Conservation (phyloP, 768 basidiomycete genomes). For the Mycena rosella region DNA sequence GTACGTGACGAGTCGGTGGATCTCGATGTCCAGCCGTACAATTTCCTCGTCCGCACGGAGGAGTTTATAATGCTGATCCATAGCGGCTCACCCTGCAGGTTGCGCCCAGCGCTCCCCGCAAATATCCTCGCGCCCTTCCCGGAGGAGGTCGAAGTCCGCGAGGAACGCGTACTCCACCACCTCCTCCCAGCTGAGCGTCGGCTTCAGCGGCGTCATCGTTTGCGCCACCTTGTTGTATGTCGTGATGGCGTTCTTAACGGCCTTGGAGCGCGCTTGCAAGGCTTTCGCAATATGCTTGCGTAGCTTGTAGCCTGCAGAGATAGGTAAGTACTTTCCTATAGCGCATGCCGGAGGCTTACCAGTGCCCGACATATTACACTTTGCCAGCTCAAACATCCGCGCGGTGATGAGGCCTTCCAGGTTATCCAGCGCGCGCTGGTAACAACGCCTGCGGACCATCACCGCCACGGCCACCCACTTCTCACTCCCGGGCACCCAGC, state of each 20-base stretch:
- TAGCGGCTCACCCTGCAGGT: slow-evolving; percentile 22
- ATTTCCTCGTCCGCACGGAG: slow-evolving; percentile 40
- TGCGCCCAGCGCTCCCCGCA: slow-evolving; percentile 36
- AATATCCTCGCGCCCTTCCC: slow-evolving; percentile 36
- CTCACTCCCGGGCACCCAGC: slow-evolving; percentile 22
- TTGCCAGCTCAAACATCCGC: slow-evolving; percentile 31
- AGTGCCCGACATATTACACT: slow-evolving; percentile 32
- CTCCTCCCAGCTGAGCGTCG: neutral
- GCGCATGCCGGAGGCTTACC: slow-evolving; percentile 17
- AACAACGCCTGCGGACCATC: slow-evolving; percentile 12
- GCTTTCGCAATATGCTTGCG: slow-evolving; percentile 5
- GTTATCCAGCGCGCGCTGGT: slow-evolving; percentile 14
- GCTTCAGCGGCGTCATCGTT: slow-evolving; percentile 29
- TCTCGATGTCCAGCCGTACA: slow-evolving; percentile 37
- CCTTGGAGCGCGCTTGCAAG: neutral
- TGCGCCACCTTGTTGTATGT: neutral
- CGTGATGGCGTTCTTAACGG: neutral
- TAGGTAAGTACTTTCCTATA: neutral
- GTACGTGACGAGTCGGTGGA: slow-evolving; percentile 30
- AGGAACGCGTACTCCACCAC: too few relatives aligned
- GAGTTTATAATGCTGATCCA: slow-evolving; percentile 35
- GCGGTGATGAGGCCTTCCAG: slow-evolving; percentile 13
- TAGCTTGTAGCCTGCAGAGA: slow-evolving; percentile 13
- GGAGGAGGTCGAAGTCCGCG: slow-evolving; percentile 29
- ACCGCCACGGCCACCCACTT: slow-evolving; percentile 19